phyloP scores from a whole-genome alignment of 2,329 filamentous ascomycete genomes.

The Sporothrix euskadiensis region DNA sequence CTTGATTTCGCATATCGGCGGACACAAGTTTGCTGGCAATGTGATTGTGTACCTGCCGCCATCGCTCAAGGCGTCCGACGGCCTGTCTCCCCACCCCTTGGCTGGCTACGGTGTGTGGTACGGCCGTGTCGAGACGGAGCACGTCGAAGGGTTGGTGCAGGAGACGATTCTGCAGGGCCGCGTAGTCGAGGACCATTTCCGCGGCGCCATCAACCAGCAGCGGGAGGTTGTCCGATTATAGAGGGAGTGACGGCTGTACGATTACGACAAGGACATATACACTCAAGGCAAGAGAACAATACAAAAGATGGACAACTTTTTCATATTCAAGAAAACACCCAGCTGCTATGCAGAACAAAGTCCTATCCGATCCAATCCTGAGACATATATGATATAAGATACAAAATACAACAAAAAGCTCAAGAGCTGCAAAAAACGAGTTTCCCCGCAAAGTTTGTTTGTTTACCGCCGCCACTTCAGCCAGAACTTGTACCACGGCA shows the following conservation, averaged over 20 bases:
- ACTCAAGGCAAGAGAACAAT: neutral
- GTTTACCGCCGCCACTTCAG: conserved; percentile 40
- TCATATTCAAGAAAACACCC: neutral
- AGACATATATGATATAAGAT: neutral
- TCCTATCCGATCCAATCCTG: neutral
- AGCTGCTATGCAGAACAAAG: conserved; percentile 15
- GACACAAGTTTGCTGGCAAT: conserved; percentile 84
- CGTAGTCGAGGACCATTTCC: conserved; percentile 69
- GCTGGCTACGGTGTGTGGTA: conserved; percentile 80
- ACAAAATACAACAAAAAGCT: neutral
- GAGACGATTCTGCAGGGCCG: conserved; percentile 69
- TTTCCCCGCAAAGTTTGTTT: neutral
- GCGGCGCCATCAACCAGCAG: conserved; percentile 64
- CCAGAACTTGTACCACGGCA: conserved; percentile 64
- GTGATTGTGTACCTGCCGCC: conserved; percentile 78
- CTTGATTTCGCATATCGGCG: conserved; percentile 76
- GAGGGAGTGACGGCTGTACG: conserved; percentile 18
- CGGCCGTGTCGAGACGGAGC: conserved; percentile 70
- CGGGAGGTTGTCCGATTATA: conserved; percentile 55
- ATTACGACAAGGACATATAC: neutral
- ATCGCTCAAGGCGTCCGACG: conserved; percentile 42
- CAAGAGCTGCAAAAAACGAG: neutral
- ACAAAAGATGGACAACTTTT: neutral
- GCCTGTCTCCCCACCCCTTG: conserved; percentile 55
- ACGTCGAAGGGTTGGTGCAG: conserved; percentile 73